Evolutionary conservation across 192 early-diverging fungal species (phyloP).

Genomic region (Dissophora ornata): DNA sequence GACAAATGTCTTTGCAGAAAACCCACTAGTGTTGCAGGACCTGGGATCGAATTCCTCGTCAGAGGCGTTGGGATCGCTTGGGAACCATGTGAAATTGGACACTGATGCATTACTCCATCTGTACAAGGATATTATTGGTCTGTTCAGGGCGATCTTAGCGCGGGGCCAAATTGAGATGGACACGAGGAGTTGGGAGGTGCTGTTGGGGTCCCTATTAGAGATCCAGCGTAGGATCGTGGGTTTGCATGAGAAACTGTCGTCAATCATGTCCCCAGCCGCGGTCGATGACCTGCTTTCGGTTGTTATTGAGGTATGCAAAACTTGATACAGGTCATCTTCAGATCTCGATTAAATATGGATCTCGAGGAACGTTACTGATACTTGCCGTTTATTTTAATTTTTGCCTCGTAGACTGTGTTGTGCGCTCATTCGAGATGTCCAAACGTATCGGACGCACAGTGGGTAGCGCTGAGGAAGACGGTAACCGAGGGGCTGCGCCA

Average conservation of each 20-base stretch:
- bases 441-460: slow-evolving; percentile 59
- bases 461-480: slow-evolving; percentile 65
- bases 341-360: too few relatives aligned
- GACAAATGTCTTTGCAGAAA: slow-evolving; percentile 70
- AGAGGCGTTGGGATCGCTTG: slow-evolving; percentile 32
- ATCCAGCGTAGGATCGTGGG: slow-evolving; percentile 72
- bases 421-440: slow-evolving; percentile 73
- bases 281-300: slow-evolving; percentile 73
- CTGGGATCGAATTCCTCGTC: slow-evolving; percentile 52
- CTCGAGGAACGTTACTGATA: too few relatives aligned
- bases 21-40: slow-evolving; percentile 23
- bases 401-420: slow-evolving; percentile 66
- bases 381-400: neutral
- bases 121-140: slow-evolving; percentile 75
- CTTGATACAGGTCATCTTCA: neutral
- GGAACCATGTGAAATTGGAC: slow-evolving; percentile 56
- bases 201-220: slow-evolving; percentile 68
- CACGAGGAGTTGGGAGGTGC: slow-evolving; percentile 62
- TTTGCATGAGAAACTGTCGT: slow-evolving; percentile 49
- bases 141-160: slow-evolving; percentile 71
- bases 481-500: slow-evolving; percentile 63
- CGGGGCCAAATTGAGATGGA: slow-evolving; percentile 66
- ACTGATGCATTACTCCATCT: slow-evolving; percentile 60
- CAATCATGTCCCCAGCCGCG: slow-evolving; percentile 47
- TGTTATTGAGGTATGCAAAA: slow-evolving; percentile 68